These are phyloP conservation scores for Cutaneotrichosporon sp. DNA, from an alignment of 1,284 basidiomycete species.

Conservation along the genomic window DNA sequence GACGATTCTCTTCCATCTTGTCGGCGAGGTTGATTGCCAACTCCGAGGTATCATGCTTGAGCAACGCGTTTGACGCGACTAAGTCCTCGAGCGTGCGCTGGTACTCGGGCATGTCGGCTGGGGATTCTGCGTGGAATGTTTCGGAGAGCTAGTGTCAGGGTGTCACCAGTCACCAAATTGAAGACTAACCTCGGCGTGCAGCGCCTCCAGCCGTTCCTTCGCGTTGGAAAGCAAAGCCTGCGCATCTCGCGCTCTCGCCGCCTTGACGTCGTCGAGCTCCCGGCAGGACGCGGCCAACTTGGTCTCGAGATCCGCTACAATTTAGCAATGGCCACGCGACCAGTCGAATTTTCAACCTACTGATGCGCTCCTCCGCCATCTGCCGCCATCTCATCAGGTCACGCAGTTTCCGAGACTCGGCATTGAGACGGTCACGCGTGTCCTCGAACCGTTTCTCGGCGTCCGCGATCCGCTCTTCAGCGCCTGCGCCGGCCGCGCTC, in stretches of 20 bases:
- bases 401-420: slow-evolving; percentile 64
- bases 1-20: slow-evolving; percentile 67
- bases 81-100: slow-evolving; percentile 67
- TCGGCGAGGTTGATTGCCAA: slow-evolving; percentile 66
- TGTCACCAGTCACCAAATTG: background rate
- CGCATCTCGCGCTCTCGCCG: slow-evolving; percentile 62
- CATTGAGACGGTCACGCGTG: slow-evolving; percentile 72
- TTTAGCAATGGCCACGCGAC: slow-evolving; percentile 66
- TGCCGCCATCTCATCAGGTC: slow-evolving; percentile 52
- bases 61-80: slow-evolving; percentile 72
- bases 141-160: slow-evolving; percentile 31
- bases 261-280: slow-evolving; percentile 61
- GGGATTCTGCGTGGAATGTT: slow-evolving; percentile 32
- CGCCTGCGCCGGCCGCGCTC: slow-evolving; percentile 21
- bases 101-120: slow-evolving; percentile 43
- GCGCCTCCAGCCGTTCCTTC: slow-evolving; percentile 59
- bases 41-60: slow-evolving; percentile 75
- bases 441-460: slow-evolving; percentile 63
- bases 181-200: slow-evolving; percentile 52
- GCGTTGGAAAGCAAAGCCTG: slow-evolving; percentile 68
- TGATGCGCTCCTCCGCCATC: slow-evolving; percentile 38
- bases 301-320: slow-evolving; percentile 67
- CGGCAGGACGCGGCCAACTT: slow-evolving; percentile 62
- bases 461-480: slow-evolving; percentile 51
- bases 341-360: slow-evolving; percentile 50